Base-by-base conservation (phyloP, 331 rosid genomes). In the Erythrophleum ivorense region DNA sequence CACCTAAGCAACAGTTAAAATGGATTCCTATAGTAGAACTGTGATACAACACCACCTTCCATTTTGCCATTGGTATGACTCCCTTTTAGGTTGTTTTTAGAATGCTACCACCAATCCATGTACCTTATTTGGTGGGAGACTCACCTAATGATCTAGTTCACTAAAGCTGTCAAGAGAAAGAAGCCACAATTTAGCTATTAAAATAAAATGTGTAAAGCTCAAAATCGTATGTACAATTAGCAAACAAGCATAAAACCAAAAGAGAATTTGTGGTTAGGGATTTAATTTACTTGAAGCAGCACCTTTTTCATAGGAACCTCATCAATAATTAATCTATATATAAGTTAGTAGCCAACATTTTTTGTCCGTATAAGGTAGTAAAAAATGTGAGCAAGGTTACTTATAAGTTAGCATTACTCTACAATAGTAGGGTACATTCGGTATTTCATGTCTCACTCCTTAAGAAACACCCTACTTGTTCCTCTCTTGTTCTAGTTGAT, bases 401-500 rank as follows among this genome's bases (percentile, higher is more conserved):
- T 0, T 33, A 34, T 34, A 11, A 64, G 12, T 34, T 64, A 0
- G 16, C 31, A 5, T 33, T 63, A 5, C 69, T 43, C 3, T 0
- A 3, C 0, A 0, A 0, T 0, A 11, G 3, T 13, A 0, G 5
- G 0, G 6, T 63, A 0, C 69, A 63, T 1, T 43, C 9, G 0
- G 3, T 63, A 0, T 63, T 63, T 2, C 69, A 63, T 13, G 43
- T 63, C 0, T 63, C 43, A 0, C 19, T 63, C 0, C 14, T 13
- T 3, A n/a, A n/a, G n/a, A n/a, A n/a, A n/a, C n/a, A n/a, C n/a
- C n/a, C n/a, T n/a, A n/a, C n/a, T n/a, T n/a, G n/a, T n/a, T n/a
- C n/a, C n/a, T n/a, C n/a, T n/a, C n/a, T n/a, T n/a, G n/a, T n/a
- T n/a, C n/a, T n/a, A n/a, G n/a, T n/a, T n/a, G n/a, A n/a, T n/a